Percentiles rank a stretch among this genome's conserved stretches.
Evolutionary conservation across 2,329 filamentous ascomycete genomes (phyloP).

Genomic region (Aspergillus amoenus): DNA sequence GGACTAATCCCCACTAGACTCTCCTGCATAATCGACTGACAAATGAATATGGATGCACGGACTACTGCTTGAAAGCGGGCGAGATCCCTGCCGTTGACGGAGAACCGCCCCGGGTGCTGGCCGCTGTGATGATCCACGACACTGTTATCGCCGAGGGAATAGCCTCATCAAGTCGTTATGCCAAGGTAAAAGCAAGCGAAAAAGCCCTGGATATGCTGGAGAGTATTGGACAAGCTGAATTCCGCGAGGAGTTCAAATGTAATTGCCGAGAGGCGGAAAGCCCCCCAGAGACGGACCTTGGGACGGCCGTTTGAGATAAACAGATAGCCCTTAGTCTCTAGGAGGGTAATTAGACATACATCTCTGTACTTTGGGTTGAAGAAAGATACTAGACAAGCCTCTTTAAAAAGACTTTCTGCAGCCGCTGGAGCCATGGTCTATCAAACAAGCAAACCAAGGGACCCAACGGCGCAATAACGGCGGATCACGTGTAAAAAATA

Average conservation of each 20-base stretch:
- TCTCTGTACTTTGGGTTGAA: too few relatives aligned
- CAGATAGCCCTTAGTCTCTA: not conserved
- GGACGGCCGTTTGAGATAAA: slow-evolving; percentile 29
- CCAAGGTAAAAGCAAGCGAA: slow-evolving; percentile 59
- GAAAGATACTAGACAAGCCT: too few relatives aligned
- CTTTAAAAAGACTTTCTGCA: too few relatives aligned
- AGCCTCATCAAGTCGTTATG: slow-evolving; percentile 67
- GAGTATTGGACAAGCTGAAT: slow-evolving; percentile 57
- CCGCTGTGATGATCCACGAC: slow-evolving; percentile 75
- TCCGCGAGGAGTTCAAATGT: slow-evolving; percentile 61
- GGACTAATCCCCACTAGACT: slow-evolving; percentile 47
- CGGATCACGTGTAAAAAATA: not conserved
- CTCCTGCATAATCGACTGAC: slow-evolving; percentile 65
- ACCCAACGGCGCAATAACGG: not conserved
- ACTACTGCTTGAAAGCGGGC: slow-evolving; percentile 51
- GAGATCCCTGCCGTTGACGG: slow-evolving; percentile 48
- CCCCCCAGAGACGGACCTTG: slow-evolving; percentile 20
- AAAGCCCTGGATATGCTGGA: slow-evolving; percentile 45
- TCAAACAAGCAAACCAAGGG: not conserved
- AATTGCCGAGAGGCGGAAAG: slow-evolving; percentile 50
- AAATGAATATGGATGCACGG: slow-evolving; percentile 63
- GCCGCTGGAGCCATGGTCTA: not conserved
- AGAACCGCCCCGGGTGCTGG: slow-evolving; percentile 56
- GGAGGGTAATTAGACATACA: not conserved
- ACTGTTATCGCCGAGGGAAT: slow-evolving; percentile 62